Evolutionary conservation across 2,329 filamentous ascomycete genomes (phyloP).

Genomic region (Apiospora marii): DNA sequence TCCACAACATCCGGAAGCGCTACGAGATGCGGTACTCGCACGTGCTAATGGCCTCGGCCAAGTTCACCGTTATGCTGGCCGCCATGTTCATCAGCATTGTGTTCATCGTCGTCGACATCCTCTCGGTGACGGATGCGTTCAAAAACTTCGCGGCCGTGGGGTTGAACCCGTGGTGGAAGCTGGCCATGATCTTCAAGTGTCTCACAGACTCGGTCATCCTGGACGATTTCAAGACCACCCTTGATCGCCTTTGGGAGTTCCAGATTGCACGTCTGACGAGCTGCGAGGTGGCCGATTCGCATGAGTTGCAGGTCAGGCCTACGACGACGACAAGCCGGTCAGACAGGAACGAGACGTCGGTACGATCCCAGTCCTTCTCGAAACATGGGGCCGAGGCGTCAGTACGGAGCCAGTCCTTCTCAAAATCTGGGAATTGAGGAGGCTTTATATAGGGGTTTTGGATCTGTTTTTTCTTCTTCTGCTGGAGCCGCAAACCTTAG

Average conservation of each 20-base stretch:
- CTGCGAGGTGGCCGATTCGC: conserved; percentile 60
- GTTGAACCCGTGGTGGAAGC: conserved; percentile 72
- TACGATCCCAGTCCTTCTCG: neutral
- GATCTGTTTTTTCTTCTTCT: neutral
- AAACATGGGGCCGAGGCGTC: neutral
- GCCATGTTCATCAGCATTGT: conserved; percentile 67
- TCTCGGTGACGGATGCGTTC: conserved; percentile 63
- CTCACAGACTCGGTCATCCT: conserved; percentile 72
- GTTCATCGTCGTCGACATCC: conserved; percentile 68
- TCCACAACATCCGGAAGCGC: conserved; percentile 68
- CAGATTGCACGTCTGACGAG: conserved; percentile 20
- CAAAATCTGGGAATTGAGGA: conserved; percentile 3
- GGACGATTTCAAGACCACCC: conserved; percentile 71
- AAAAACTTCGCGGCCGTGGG: conserved; percentile 44
- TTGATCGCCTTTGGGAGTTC: conserved; percentile 42
- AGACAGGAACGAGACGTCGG: neutral
- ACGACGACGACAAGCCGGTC: neutral
- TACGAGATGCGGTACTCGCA: conserved; percentile 67
- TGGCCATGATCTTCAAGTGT: conserved; percentile 72
- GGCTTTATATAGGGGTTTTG: neutral
- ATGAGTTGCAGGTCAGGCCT: neutral
- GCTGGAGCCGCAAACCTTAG: neutral
- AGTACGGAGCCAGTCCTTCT: neutral
- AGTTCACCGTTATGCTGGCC: conserved; percentile 68
- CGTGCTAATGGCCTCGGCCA: conserved; percentile 66